These are phyloP conservation scores for Boletellus sp. DNA, from an alignment of 768 basidiomycete species.

Conservation along the genomic window DNA sequence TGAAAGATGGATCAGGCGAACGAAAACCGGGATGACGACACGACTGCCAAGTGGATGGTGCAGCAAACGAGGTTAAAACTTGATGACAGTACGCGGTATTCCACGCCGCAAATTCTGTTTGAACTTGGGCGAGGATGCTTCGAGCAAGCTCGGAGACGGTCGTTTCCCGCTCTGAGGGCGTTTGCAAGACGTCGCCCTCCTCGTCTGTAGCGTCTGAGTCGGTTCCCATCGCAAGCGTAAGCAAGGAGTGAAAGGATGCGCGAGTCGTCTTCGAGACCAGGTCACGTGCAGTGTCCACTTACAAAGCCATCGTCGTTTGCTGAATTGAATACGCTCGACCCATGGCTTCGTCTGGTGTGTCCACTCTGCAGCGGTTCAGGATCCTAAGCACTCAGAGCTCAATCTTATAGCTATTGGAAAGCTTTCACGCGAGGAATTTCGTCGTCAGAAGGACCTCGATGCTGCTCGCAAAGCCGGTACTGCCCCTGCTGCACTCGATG, in stretches of 20 bases:
- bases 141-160: conserved; percentile 12
- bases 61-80: conserved; percentile 12
- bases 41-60: conserved; percentile 15
- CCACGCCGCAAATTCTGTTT: conserved; percentile 24
- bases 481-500: conserved; percentile 92
- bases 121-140: conserved; percentile 18
- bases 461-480: conserved; percentile 98
- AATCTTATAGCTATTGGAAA: conserved; percentile 57
- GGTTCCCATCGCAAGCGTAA: not conserved
- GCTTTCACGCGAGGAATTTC: conserved; percentile 90
- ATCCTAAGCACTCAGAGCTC: not conserved
- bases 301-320: not conserved
- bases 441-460: conserved; percentile 94
- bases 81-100: conserved; percentile 11
- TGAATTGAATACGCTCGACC: not conserved
- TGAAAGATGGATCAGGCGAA: not conserved
- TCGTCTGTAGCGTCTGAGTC: conserved; percentile 10
- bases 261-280: too few relatives aligned
- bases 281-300: conserved; percentile 1
- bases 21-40: conserved; percentile 11
- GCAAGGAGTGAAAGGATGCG: not conserved
- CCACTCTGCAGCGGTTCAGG: not conserved
- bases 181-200: conserved; percentile 7
- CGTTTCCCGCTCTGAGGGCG: conserved; percentile 1
- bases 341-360: conserved; percentile 29